These are phyloP conservation scores for Sclerotinia minor DNA, from an alignment of 2,329 filamentous ascomycete species.

Conservation along the genomic window DNA sequence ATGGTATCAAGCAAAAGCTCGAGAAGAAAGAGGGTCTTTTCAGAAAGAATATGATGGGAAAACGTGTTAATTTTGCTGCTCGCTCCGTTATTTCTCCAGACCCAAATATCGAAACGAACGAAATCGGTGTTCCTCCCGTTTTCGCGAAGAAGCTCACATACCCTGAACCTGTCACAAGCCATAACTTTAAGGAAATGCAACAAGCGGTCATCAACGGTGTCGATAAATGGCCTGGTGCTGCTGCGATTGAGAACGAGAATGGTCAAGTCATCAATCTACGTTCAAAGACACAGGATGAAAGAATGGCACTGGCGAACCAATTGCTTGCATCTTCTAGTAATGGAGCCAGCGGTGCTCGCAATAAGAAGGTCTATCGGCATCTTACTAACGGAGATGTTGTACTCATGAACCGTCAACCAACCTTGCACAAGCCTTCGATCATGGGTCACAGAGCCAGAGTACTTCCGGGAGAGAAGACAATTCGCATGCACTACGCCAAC, in stretches of 20 bases:
- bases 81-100: conserved; percentile 98
- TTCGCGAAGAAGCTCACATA: conserved; percentile 96
- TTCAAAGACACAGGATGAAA: conserved; percentile 84
- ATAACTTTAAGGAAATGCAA: conserved; percentile 95
- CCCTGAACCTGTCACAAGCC: conserved; percentile 93
- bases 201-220: conserved; percentile 94
- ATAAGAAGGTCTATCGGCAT: conserved; percentile 96
- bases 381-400: conserved; percentile 96
- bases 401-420: conserved; percentile 97
- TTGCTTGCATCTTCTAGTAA: conserved; percentile 81
- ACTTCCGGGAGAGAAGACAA: conserved; percentile 89
- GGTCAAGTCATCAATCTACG: conserved; percentile 87
- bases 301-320: conserved; percentile 87
- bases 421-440: conserved; percentile 96
- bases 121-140: conserved; percentile 97
- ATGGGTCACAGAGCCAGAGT: conserved; percentile 97
- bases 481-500: conserved; percentile 99
- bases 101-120: conserved; percentile 97
- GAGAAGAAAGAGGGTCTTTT: conserved; percentile 99
- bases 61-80: conserved; percentile 89
- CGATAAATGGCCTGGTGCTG: conserved; percentile 90
- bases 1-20: conserved; percentile 95
- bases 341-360: conserved; percentile 71
- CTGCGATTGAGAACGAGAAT: conserved; percentile 93
- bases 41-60: conserved; percentile 99